A percentile compares a stretch with the other conserved stretches of the same genome.
These are phyloP conservation scores for Blastomyces emzantsi DNA, from an alignment of 2,329 filamentous ascomycete species.

Conservation along the genomic window DNA sequence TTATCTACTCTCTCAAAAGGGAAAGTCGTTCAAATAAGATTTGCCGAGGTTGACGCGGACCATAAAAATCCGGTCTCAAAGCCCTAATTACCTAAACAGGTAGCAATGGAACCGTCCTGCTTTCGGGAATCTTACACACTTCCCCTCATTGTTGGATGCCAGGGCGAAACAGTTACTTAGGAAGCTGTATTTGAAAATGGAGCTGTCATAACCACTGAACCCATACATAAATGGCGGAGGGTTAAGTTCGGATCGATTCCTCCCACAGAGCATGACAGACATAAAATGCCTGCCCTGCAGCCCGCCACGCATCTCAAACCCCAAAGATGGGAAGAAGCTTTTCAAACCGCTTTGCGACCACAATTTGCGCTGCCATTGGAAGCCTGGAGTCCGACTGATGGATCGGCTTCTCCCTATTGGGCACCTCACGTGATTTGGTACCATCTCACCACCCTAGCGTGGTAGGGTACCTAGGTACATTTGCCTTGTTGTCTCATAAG, in stretches of 20 bases:
- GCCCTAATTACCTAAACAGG: no score
- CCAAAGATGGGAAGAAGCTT: background rate
- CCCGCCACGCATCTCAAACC: background rate
- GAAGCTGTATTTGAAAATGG: background rate
- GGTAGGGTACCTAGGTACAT: background rate
- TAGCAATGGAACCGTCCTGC: background rate
- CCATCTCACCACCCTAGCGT: no score
- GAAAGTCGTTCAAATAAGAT: background rate
- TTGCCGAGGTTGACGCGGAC: background rate
- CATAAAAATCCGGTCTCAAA: background rate
- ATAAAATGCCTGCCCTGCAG: background rate
- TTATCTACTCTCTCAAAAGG: constrained; percentile 3
- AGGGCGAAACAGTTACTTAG: background rate
- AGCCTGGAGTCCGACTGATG: background rate
- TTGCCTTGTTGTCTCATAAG: no score
- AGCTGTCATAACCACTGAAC: background rate
- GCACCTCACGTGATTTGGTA: no score
- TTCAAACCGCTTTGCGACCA: background rate
- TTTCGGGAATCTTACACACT: no score
- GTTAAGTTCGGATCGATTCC: background rate
- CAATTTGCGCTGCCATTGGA: background rate
- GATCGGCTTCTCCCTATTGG: no score
- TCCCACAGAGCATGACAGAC: background rate
- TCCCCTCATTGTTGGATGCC: background rate
- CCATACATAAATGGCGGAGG: no score